Evolutionary conservation across 1,139 yeast species (phyloP).

Genomic region (Lodderomyces oxycetoniae): DNA sequence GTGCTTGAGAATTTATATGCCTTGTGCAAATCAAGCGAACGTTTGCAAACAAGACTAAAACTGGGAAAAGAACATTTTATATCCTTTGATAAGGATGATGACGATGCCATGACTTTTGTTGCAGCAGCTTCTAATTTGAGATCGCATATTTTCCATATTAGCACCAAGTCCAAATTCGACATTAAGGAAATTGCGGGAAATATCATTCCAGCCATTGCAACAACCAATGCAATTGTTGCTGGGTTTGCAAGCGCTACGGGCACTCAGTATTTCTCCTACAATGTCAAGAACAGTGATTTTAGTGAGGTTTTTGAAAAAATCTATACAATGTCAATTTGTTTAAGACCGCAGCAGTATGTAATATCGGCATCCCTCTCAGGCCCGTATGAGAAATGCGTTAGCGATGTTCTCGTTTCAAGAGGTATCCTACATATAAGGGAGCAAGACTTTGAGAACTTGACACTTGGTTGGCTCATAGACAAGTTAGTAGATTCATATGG

Average conservation of each 20-base stretch:
- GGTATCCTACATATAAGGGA: slow-evolving; percentile 24
- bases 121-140: slow-evolving; percentile 84
- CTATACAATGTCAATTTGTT: slow-evolving; percentile 13
- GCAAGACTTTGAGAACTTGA: slow-evolving; percentile 14
- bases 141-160: slow-evolving; percentile 68
- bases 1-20: slow-evolving; percentile 60
- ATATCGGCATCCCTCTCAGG: slow-evolving; percentile 55
- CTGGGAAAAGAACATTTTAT: slow-evolving; percentile 41
- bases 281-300: slow-evolving; percentile 19
- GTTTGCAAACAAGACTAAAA: slow-evolving; percentile 48
- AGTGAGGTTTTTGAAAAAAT: slow-evolving; percentile 7
- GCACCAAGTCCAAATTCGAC: slow-evolving; percentile 73
- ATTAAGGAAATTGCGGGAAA: slow-evolving; percentile 95
- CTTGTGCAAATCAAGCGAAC: slow-evolving; percentile 46
- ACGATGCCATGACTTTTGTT: slow-evolving; percentile 83
- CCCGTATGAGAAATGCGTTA: slow-evolving; percentile 68
- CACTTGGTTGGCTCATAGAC: slow-evolving; percentile 43
- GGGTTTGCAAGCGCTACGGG: slow-evolving; percentile 81
- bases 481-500: slow-evolving; percentile 43
- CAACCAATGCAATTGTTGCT: slow-evolving; percentile 92
- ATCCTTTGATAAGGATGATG: slow-evolving; percentile 92
- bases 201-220: slow-evolving; percentile 97
- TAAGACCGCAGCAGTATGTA: slow-evolving; percentile 63
- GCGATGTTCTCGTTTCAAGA: slow-evolving; percentile 64
- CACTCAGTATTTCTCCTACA: slow-evolving; percentile 40